phyloP scores from a whole-genome alignment of 441 rosid species.

The Mallotus japonicus region DNA sequence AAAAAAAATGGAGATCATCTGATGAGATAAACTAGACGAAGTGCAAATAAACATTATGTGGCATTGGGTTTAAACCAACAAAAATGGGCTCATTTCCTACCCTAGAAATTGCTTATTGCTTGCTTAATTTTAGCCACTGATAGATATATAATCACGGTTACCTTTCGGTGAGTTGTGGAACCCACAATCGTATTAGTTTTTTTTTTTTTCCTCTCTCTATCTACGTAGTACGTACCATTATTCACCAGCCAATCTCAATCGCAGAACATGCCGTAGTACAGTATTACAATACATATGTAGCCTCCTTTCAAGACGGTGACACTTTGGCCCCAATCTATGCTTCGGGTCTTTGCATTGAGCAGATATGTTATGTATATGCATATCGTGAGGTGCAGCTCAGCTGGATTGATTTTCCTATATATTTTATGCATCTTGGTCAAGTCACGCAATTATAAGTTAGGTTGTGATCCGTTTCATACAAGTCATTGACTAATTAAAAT shows the following conservation, averaged over 20 bases:
- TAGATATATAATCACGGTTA: not conserved
- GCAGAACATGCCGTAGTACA: conserved; percentile 13
- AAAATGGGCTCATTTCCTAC: conserved; percentile 15
- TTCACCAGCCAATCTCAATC: conserved; percentile 9
- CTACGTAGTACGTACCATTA: not conserved
- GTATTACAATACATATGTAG: not conserved
- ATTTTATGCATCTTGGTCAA: not conserved
- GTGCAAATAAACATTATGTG: too few species aligned
- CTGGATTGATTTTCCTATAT: not conserved
- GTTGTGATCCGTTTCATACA: not conserved
- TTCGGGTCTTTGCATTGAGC: not conserved
- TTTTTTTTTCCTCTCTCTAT: not conserved
- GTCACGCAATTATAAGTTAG: not conserved
- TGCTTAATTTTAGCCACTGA: not conserved
- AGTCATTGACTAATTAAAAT: not conserved
- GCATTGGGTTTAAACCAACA: too few species aligned
- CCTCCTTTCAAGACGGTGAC: not conserved
- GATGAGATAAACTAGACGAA: too few species aligned
- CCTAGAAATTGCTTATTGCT: not conserved
- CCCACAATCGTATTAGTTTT: conserved; percentile 5
- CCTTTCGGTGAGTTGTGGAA: conserved; percentile 26
- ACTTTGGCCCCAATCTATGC: not conserved
- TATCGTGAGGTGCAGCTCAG: not conserved
- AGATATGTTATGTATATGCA: too few species aligned
- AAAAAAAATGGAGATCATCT: too few species aligned